Percentiles rank a stretch among this genome's conserved stretches.
Conservation (phyloP, 805 yeast species). For the Ogataea minuta region DNA sequence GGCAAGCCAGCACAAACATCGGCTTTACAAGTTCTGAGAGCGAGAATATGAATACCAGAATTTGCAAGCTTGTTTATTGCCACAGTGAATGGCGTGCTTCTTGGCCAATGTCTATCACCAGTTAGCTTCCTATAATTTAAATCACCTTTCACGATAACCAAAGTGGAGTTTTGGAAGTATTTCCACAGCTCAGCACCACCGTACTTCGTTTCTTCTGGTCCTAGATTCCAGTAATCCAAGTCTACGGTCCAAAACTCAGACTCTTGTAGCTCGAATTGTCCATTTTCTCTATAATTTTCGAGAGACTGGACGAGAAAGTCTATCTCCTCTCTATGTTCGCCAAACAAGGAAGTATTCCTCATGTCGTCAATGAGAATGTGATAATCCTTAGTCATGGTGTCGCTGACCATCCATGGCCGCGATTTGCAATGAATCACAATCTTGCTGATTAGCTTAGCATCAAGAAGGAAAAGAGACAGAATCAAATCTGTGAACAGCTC, state of each 20-base stretch:
- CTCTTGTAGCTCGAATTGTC: conserved; percentile 50
- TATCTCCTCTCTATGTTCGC: conserved; percentile 45
- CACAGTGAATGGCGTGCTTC: conserved; percentile 66
- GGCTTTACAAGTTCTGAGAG: conserved; percentile 93
- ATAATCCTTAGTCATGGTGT: conserved; percentile 84
- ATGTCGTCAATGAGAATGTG: conserved; percentile 56
- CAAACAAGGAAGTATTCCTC: conserved; percentile 49
- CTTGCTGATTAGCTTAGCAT: conserved; percentile 58
- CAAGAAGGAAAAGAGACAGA: conserved; percentile 63
- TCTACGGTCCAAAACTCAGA: conserved; percentile 87
- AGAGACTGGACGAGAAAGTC: conserved; percentile 48
- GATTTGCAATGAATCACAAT: conserved; percentile 84
- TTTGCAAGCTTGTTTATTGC: conserved; percentile 71
- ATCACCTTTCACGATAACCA: conserved; percentile 91
- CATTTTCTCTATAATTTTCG: conserved; percentile 42
- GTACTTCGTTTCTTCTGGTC: conserved; percentile 46
- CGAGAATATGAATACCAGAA: conserved; percentile 61
- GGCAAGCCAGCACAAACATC: conserved; percentile 89
- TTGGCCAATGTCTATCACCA: conserved; percentile 87
- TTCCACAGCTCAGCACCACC: conserved; percentile 63
- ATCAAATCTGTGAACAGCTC: conserved; percentile 87
- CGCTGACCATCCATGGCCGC: conserved; percentile 97
- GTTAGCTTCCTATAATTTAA: conserved; percentile 92
- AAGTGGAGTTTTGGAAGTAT: conserved; percentile 59
- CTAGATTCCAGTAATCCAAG: conserved; percentile 70